A percentile compares a stretch with the other conserved stretches of the same genome.
Conservation (phyloP, 2,329 filamentous ascomycete species). For the Fusarium irregulare region DNA sequence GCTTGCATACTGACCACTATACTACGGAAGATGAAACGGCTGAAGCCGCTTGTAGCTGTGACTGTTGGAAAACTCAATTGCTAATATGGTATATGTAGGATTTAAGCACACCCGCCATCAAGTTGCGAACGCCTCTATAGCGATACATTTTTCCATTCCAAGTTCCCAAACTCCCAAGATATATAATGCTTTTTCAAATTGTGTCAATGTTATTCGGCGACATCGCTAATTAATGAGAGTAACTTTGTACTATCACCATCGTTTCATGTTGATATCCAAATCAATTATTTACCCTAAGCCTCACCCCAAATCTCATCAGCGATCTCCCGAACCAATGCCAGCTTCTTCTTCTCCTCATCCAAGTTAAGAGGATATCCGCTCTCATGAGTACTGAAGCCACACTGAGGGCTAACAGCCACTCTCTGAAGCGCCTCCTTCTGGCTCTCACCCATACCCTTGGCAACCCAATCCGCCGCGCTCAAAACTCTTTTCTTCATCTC, state of each 20-base stretch:
- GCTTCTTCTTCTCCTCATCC: constrained; percentile 79
- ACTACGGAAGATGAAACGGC: constrained; percentile 2
- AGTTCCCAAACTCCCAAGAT: background rate
- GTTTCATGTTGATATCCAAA: no score
- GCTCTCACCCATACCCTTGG: constrained; percentile 72
- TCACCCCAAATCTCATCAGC: constrained; percentile 76
- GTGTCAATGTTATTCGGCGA: background rate
- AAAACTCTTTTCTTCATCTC: constrained; percentile 70
- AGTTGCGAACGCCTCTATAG: background rate
- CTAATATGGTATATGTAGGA: background rate
- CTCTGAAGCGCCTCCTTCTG: constrained; percentile 75
- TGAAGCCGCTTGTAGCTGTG: background rate
- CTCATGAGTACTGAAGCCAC: constrained; percentile 79
- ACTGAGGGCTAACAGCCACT: constrained; percentile 76
- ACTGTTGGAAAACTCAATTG: background rate
- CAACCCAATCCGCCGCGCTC: constrained; percentile 74
- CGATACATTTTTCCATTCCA: background rate
- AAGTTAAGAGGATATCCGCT: constrained; percentile 76
- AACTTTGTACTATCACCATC: background rate
- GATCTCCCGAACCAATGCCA: constrained; percentile 76
- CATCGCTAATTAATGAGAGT: background rate
- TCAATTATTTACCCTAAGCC: constrained; percentile 28
- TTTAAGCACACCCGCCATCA: background rate
- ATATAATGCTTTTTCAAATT: background rate
- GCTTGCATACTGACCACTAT: constrained; percentile 13